These are phyloP conservation scores for Whalleya microplaca DNA, from an alignment of 2,329 filamentous ascomycete species.

Conservation along the genomic window DNA sequence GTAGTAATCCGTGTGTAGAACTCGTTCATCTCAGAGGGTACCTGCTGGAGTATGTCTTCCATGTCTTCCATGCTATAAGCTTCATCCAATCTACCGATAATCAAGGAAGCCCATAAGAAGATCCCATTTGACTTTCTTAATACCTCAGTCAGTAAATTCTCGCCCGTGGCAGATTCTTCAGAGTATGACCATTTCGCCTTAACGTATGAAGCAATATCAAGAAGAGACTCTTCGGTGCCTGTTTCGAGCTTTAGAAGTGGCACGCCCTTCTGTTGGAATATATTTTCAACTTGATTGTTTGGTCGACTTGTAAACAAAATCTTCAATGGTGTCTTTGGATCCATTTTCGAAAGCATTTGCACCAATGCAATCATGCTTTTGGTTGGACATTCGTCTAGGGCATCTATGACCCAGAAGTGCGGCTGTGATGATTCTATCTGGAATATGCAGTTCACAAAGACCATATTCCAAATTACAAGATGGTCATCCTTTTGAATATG, in stretches of 20 bases:
- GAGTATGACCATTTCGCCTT: constrained; percentile 2
- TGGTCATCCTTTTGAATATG: constrained; percentile 22
- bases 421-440: constrained; percentile 18
- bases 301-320: constrained; percentile 31
- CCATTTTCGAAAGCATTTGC: constrained; percentile 24
- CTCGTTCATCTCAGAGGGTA: too few species aligned
- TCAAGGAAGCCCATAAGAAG: constrained; percentile 33
- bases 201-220: too few species aligned
- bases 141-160: constrained; percentile 24
- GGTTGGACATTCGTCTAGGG: constrained; percentile 27
- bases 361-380: constrained; percentile 13
- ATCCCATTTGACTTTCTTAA: constrained; percentile 29
- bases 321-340: constrained; percentile 14
- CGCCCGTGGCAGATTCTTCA: constrained; percentile 1
- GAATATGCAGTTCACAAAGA: constrained; percentile 27
- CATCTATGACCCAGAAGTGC: constrained; percentile 32
- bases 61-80: too few species aligned
- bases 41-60: too few species aligned
- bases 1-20: too few species aligned
- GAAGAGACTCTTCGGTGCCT: constrained; percentile 21
- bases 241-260: constrained; percentile 18
- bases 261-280: constrained; percentile 25
- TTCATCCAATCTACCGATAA: too few species aligned
- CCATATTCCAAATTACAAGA: constrained; percentile 25
- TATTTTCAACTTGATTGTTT: constrained; percentile 18